Base-by-base conservation (phyloP, 2,329 filamentous ascomycete species). In the Alternaria sp. region DNA sequence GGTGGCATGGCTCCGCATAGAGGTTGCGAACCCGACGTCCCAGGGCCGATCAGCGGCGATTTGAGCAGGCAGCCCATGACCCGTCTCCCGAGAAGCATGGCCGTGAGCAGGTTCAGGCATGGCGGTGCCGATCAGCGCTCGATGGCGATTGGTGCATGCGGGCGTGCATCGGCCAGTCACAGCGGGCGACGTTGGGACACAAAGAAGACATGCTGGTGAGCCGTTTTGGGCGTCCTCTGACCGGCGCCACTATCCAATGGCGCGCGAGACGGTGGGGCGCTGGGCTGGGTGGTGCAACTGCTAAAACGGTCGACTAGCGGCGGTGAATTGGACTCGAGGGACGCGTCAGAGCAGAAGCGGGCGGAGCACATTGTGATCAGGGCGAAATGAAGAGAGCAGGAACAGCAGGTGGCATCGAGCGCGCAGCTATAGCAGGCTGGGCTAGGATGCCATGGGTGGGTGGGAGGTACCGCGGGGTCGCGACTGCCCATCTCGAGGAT, bases 301-400 rank as follows among this genome's bases (percentile, higher is more conserved):
- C 66, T 66, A 69, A 60, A 77, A 76, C 75, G 75, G 74, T 71
- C 66, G 67, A 69, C 73, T 75, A 76, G 70, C 65, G 64, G 66
- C 65, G 51, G 66, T 63, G 63, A 62, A 54, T 46, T 51, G 61
- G 67, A 71, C 63, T 73, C 65, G 73, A 72, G 52, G 67, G 69
- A 71, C 69, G 67, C 69, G 69, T 70, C 64, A 51, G 59, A 62
- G 60, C 39, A 32, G 52, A 22, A 28, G 61, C 54, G 62, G 54
- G 56, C 58, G 67, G 71, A 49, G 68, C 66, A 56, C 60, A 41
- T 43, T 11, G 54, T 56, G 66, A 58, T 43, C 63, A 46, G 70
- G 68, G 72, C 67, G 63, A 69, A 42, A 66, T 64, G 68, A 58
- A 43, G 55, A 64, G 64, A 65, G 61, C 62, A 65, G 62, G 60